Conservation (phyloP, 768 basidiomycete species). For the Sarcodon aspratus region DNA sequence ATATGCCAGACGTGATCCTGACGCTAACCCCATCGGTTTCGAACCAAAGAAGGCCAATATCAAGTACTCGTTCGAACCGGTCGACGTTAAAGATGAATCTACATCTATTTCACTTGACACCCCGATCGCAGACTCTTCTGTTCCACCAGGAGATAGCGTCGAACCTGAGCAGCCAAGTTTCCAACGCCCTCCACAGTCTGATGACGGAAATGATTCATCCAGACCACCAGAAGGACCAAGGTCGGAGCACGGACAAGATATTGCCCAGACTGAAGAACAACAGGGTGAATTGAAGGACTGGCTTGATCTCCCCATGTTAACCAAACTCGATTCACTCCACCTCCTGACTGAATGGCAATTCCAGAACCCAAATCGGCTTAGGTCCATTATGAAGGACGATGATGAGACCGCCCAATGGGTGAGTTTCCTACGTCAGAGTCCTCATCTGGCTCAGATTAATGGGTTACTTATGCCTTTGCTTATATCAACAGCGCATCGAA, state of each 20-base stretch:
- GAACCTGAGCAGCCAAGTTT: background rate
- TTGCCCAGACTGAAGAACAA: background rate
- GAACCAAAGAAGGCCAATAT: conserved; percentile 26
- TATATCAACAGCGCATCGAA: conserved; percentile 52
- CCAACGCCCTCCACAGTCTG: background rate
- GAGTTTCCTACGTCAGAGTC: conserved; percentile 12
- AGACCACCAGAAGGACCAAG: conserved; percentile 1
- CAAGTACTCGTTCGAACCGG: conserved; percentile 12
- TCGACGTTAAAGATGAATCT: background rate
- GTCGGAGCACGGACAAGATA: background rate
- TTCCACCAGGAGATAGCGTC: background rate
- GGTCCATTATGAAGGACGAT: conserved; percentile 66
- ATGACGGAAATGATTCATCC: background rate
- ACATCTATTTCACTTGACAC: too few species aligned
- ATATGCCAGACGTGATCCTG: conserved; percentile 62
- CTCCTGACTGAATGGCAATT: conserved; percentile 81
- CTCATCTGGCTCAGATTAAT: background rate
- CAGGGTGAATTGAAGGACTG: conserved; percentile 46
- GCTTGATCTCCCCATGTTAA: conserved; percentile 57
- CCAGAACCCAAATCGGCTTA: conserved; percentile 59
- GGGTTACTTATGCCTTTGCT: background rate
- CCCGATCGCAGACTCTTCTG: conserved; percentile 3
- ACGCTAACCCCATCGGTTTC: conserved; percentile 60
- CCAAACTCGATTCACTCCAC: conserved; percentile 67
- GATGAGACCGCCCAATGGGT: conserved; percentile 77